Evolutionary conservation across 2,329 filamentous ascomycete species (phyloP).

Genomic region (Stemphylium vesicarium): DNA sequence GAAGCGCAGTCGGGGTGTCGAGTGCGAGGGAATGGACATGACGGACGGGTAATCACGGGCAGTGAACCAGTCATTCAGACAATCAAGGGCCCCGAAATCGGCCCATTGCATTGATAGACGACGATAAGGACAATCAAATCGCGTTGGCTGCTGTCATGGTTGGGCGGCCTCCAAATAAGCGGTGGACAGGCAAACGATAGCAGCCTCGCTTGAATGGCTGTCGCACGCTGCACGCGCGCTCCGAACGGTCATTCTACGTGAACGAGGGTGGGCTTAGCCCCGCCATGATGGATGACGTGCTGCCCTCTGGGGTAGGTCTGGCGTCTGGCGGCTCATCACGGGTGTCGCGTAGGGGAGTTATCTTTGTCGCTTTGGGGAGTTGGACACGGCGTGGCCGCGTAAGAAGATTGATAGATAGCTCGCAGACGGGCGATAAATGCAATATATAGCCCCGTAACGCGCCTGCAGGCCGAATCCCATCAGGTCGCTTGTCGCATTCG

Average conservation of each 20-base stretch:
- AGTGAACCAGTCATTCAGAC: conserved; percentile 7
- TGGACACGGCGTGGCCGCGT: conserved; percentile 9
- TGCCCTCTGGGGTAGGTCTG: conserved; percentile 4
- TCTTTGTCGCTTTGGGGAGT: conserved; percentile 5
- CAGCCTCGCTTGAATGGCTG: conserved; percentile 17
- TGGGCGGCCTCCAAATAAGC: conserved; percentile 14
- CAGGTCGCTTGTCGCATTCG: conserved; percentile 20
- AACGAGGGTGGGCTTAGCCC: conserved; percentile 19
- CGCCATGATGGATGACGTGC: conserved; percentile 26
- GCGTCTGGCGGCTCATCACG: conserved; percentile 20
- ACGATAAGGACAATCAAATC: conserved; percentile 37
- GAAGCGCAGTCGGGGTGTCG: neutral
- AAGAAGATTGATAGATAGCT: conserved; percentile 12
- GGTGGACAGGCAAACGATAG: conserved; percentile 21
- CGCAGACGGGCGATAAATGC: conserved; percentile 7
- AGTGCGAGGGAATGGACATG: conserved; percentile 7
- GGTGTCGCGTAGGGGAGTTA: conserved; percentile 20
- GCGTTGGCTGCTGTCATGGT: conserved; percentile 16
- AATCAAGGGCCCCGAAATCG: conserved; percentile 38
- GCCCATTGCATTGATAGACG: conserved; percentile 34
- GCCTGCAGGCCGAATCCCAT: conserved; percentile 13
- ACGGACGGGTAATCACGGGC: conserved; percentile 23
- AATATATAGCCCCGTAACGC: conserved; percentile 17
- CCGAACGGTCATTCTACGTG: conserved; percentile 1
- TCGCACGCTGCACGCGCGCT: conserved; percentile 1